Conservation (phyloP, 805 yeast species). For the Lachancea sp. region DNA sequence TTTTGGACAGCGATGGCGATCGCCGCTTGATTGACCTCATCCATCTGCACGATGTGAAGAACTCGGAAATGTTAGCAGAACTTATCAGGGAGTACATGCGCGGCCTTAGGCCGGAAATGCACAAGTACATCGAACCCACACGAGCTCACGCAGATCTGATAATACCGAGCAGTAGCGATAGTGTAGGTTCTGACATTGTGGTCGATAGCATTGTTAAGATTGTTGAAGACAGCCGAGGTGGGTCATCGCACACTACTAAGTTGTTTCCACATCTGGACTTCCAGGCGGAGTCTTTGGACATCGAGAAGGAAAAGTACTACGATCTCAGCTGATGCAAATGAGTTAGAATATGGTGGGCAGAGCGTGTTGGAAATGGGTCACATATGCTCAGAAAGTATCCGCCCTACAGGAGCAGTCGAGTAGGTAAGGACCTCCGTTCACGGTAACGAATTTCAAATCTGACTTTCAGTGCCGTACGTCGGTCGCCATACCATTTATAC, state of each 20-base stretch:
- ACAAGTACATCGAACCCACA: slow-evolving; percentile 28
- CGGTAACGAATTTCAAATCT: too few species aligned
- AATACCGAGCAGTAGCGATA: slow-evolving; percentile 27
- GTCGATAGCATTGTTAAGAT: slow-evolving; percentile 31
- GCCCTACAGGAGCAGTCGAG: too few species aligned
- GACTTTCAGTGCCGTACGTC: too few species aligned
- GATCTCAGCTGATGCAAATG: slow-evolving; percentile 19
- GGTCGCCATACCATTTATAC: background rate
- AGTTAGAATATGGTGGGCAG: too few species aligned
- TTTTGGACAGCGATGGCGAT: slow-evolving; percentile 81
- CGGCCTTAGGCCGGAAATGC: slow-evolving; percentile 28
- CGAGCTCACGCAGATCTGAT: slow-evolving; percentile 29
- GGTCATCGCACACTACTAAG: slow-evolving; percentile 5
- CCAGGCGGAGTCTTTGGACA: slow-evolving; percentile 27
- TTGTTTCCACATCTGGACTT: slow-evolving; percentile 25
- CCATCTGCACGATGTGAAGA: slow-evolving; percentile 15
- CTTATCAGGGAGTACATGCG: slow-evolving; percentile 27
- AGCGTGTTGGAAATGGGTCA: too few species aligned
- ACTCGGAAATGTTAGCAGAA: slow-evolving; percentile 16
- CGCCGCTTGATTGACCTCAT: slow-evolving; percentile 78
- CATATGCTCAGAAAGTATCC: too few species aligned
- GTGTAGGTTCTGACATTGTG: slow-evolving; percentile 25
- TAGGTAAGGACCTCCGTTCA: too few species aligned
- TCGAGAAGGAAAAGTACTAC: slow-evolving; percentile 29
- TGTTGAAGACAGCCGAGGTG: slow-evolving; percentile 20